Percentiles rank a stretch among this genome's conserved stretches.
phyloP scores from a whole-genome alignment of 257 asterid genomes.

The Solanum appendiculatum region DNA sequence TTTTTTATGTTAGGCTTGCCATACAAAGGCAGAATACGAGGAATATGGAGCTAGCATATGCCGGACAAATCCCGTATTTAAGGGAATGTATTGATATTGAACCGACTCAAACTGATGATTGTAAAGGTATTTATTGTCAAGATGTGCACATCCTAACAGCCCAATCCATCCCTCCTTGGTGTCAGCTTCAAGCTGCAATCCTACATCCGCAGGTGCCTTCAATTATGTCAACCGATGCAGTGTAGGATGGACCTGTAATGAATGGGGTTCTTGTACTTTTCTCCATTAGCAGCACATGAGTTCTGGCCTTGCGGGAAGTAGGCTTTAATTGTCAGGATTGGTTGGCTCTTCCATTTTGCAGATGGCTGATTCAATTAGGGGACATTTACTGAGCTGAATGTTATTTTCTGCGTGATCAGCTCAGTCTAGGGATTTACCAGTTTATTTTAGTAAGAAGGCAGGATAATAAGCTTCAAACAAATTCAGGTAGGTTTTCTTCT shows the following conservation, averaged over 20 bases:
- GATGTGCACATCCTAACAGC: background rate
- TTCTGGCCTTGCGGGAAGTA: conserved; percentile 1
- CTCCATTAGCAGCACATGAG: conserved; percentile 5
- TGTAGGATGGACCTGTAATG: conserved; percentile 14
- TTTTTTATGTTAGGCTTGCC: conserved; percentile 59
- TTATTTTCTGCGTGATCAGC: background rate
- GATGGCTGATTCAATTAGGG: background rate
- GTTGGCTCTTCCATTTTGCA: background rate
- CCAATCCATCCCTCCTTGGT: background rate
- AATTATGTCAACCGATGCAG: conserved; percentile 6
- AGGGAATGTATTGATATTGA: conserved; percentile 77
- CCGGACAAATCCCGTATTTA: conserved; percentile 89
- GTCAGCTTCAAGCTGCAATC: background rate
- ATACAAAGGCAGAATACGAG: conserved; percentile 95
- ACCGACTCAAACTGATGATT: conserved; percentile 3
- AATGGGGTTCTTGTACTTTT: conserved; percentile 23
- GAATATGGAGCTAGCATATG: conserved; percentile 96
- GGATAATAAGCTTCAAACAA: background rate
- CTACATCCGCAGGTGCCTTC: conserved; percentile 3
- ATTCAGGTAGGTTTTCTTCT: background rate
- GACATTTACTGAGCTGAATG: background rate
- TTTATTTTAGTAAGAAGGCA: background rate
- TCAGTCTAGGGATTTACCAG: background rate
- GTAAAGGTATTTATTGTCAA: background rate
- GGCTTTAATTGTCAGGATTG: background rate